Base-by-base conservation (phyloP, 768 basidiomycete species). In the Tylopilus subfusipes region DNA sequence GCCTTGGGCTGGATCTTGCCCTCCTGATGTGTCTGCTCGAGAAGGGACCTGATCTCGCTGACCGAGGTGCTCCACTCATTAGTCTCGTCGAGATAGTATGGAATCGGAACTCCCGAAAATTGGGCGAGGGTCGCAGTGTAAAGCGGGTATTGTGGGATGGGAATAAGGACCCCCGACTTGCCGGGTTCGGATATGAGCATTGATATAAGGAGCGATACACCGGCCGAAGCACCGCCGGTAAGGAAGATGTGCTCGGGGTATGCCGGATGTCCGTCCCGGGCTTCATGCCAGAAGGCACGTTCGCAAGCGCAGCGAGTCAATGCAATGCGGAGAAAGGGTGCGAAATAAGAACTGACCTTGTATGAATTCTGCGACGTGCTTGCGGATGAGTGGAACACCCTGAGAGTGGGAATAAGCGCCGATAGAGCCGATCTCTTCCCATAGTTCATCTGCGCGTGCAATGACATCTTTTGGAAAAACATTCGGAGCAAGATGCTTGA, bases 331-430 rank as follows among this genome's bases (percentile, higher is more conserved):
- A n/a, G 24, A n/a, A 33, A 21, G 18, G 4, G n/a, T 1, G 6
- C 21, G 19, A 2, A 34, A 10, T 18, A 53, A 42, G 43, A 16
- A 70, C 82, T 39, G 56, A 93, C 95, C 83, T 71, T 84, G 75
- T 55, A 99, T 94, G 73, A 94, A 99, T 60, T 85, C 78, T 2
- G 95, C 94, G 34, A 99, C 91, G 52, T 83, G 83, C 67, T 88
- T 78, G 55, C 96, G 84, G 64, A 99, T 94, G 64, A 86, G 76
- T 1, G 92, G 86, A 2, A 97, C 84, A 31, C 96, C 97, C 67
- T 98, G 94, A 45, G 88, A 91, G 70, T 97, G 95, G 7, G 92
- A 92, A 76, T 98, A 99, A 13, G 96, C 96, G 10, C 96, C 96
- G 54, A 93, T 81, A 49, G 88, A 92, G 13, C 95, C 96, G 59